A percentile compares a stretch with the other conserved stretches of the same genome.
These are phyloP conservation scores for Solanum pennellii DNA, from an alignment of 257 asterid genomes.

Conservation along the genomic window DNA sequence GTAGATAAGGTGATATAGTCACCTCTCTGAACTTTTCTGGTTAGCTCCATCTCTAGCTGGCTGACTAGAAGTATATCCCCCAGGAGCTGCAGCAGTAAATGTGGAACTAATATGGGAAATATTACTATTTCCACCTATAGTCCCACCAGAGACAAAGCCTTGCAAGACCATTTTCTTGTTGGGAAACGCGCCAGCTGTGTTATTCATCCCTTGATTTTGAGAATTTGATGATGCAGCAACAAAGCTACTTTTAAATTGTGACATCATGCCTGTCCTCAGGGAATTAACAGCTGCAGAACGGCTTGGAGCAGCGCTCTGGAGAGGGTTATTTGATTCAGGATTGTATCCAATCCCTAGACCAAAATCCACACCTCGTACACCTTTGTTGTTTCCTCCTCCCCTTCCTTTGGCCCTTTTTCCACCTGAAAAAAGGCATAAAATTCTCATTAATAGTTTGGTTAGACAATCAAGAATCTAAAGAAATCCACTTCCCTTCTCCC, in stretches of 20 bases:
- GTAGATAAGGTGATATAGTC: background rate
- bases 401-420: slow-evolving; percentile 89
- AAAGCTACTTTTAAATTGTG: slow-evolving; percentile 72
- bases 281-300: slow-evolving; percentile 67
- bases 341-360: slow-evolving; percentile 92
- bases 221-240: slow-evolving; percentile 85
- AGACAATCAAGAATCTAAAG: background rate
- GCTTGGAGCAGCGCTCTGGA: slow-evolving; percentile 33
- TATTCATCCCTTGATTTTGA: slow-evolving; percentile 42
- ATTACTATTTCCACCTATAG: slow-evolving; percentile 70
- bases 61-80: slow-evolving; percentile 11
- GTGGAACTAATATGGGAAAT: slow-evolving; percentile 30
- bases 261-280: slow-evolving; percentile 62
- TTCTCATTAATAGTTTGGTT: background rate
- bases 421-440: slow-evolving; percentile 36
- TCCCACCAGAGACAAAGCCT: slow-evolving; percentile 94
- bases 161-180: slow-evolving; percentile 45
- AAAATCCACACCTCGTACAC: slow-evolving; percentile 92
- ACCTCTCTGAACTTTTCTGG: slow-evolving; percentile 48
- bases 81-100: slow-evolving; percentile 24
- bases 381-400: slow-evolving; percentile 69
- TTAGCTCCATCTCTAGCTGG: slow-evolving; percentile 26
- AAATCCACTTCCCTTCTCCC: background rate
- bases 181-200: slow-evolving; percentile 26
- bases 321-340: slow-evolving; percentile 38